Base-by-base conservation (phyloP, 2,329 filamentous ascomycete genomes). In the Fusarium continuum region DNA sequence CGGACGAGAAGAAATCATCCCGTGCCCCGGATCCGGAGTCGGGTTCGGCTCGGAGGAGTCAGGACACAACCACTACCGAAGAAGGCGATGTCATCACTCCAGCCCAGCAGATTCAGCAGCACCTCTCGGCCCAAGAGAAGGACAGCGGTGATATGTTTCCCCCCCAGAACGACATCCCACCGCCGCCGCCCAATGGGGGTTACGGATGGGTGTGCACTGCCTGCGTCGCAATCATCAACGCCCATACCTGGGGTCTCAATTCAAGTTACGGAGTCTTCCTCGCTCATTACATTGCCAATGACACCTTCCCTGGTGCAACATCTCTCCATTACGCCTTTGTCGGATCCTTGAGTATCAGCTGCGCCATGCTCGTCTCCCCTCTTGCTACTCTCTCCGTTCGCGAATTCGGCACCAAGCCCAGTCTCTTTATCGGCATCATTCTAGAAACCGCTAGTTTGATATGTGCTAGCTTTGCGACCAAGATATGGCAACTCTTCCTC, bases 401-500 rank as follows among this genome's bases (percentile, higher is more conserved):
- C 2, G 74, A 79, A 9, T 85, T 83, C 55, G 90, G 90, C 8
- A 92, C 89, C 0, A 84, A 83, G 32, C 78, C 78, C 0, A 88
- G 87, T 1, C 81, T 94, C 19, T 80, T 88, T 32, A 75, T 88
- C 14, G 91, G 91, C 11, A 82, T 88, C 3, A 73, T 85, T 2
- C 78, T 93, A 40, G 85, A 91, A 73, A 82, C 87, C 1, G 76
- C 80, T 8, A 87, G 86, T 19, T 83, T 93, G 58, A 83, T 93
- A 38, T 86, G 85, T 2, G 90, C 91, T 8, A 90, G 87, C 13
- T 93, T 92, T 67, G 84, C 89, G 1, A 78, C 73, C 14, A 71
- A 85, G 52, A 88, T 91, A 54, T 93, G 90, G 88, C 91, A 94
- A 29, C 81, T 95, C 1, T 88, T 93, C 54, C 82, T 94, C 0